Evolutionary conservation across 257 asterid species (phyloP), one percentile per base, ranked within the genome.

Genomic region (Coffea canephora): DNA sequence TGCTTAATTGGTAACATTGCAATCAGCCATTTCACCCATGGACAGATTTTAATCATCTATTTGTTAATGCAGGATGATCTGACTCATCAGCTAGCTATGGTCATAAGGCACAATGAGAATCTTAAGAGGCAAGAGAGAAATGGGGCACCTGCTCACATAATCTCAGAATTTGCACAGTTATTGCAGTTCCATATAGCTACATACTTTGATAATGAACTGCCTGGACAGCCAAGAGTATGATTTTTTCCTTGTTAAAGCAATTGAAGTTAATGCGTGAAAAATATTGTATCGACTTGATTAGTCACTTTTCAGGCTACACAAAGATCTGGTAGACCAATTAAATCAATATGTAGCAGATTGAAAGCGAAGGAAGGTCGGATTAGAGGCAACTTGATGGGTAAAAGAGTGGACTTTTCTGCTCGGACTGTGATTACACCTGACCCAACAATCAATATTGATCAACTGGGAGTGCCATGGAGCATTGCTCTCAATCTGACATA

Each of bases 401-500:
- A 96, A 85, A 87, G 99, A 71, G 99, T 96, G 50, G 99, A 96
- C 87, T 96, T 96, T 80, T 96, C 99, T 1, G 99, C 99, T 75
- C 95, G 99, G 82, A 96, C 99, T 49, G 99, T 96, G 85, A 96
- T 96, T 76, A 96, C 99, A 43, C 99, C 99, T 8, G 99, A 96
- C 83, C 99, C 99, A 52, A 96, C 98, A 41, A 96, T 96, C 83
- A 96, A 96, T 82, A 96, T 96, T 57, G 99, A 96, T 83, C 86
- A 96, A 81, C 89, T 96, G 89, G 98, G 99, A 11, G 99, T 96
- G 48, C 99, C 99, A 8, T 96, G 99, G 99, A 96, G 98, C 89
- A 96, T 96, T 86, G 99, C 99, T 27, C 84, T 96, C 77, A 96
- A 96, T 89, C 97, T 96, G 67, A 96, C 99, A 21, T 96, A 96